These are phyloP conservation scores for Hansfordia pulvinata DNA, from an alignment of 2,329 filamentous ascomycete species.

Conservation along the genomic window DNA sequence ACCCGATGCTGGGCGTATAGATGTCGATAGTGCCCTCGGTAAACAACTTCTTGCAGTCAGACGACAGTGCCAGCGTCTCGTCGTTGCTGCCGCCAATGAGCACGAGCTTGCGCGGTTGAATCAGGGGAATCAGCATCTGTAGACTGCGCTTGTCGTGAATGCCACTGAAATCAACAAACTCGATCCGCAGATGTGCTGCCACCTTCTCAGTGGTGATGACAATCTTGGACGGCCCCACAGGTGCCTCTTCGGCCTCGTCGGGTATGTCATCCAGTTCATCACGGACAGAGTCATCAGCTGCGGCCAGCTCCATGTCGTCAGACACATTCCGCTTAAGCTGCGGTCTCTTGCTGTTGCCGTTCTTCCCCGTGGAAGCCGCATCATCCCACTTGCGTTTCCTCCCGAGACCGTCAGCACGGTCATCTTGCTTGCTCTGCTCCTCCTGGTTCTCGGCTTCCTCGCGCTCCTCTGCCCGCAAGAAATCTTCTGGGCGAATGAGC, in stretches of 20 bases:
- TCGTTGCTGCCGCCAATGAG: slow-evolving; percentile 69
- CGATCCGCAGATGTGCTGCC: slow-evolving; percentile 59
- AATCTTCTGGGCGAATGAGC: slow-evolving; percentile 85
- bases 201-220: slow-evolving; percentile 50
- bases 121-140: slow-evolving; percentile 87
- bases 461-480: slow-evolving; percentile 80
- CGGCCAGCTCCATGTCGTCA: slow-evolving; percentile 30
- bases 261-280: slow-evolving; percentile 47
- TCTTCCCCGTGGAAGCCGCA: slow-evolving; percentile 27
- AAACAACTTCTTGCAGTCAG: slow-evolving; percentile 62
- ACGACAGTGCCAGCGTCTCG: slow-evolving; percentile 67
- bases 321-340: slow-evolving; percentile 27
- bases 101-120: slow-evolving; percentile 87
- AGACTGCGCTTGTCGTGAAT: slow-evolving; percentile 88
- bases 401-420: slow-evolving; percentile 54
- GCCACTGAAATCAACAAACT: slow-evolving; percentile 83
- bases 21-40: slow-evolving; percentile 51
- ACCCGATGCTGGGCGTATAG: slow-evolving; percentile 66
- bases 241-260: slow-evolving; percentile 36
- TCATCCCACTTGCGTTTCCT: slow-evolving; percentile 95
- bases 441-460: slow-evolving; percentile 59
- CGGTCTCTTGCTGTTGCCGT: slow-evolving; percentile 45
- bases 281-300: slow-evolving; percentile 23
- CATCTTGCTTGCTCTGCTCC: slow-evolving; percentile 32
- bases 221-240: slow-evolving; percentile 60